phyloP scores from a whole-genome alignment of 306 rosid species.

The Mimosa bimucronata region DNA sequence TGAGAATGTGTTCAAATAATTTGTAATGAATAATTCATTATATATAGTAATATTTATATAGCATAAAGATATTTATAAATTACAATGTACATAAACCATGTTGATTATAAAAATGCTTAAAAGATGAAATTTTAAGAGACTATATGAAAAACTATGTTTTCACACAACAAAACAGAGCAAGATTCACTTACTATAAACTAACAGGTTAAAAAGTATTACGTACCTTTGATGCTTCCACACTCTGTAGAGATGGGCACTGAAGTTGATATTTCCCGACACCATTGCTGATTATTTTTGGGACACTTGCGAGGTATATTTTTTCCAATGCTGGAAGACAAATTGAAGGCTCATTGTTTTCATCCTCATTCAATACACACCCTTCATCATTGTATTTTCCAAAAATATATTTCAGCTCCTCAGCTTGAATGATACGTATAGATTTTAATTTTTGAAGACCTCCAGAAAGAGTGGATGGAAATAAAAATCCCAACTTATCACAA shows the following conservation, averaged over 20 bases:
- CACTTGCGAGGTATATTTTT: fast-evolving
- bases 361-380: neutral
- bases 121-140: no score
- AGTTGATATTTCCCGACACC: neutral
- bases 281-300: neutral
- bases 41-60: no score
- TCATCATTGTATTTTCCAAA: neutral
- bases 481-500: neutral
- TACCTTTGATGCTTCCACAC: neutral
- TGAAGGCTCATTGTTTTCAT: neutral
- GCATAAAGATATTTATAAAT: no score
- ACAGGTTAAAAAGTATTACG: neutral
- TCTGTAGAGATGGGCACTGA: neutral
- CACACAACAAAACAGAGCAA: no score
- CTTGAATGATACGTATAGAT: fast-evolving
- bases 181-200: no score
- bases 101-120: no score
- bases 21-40: no score
- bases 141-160: no score
- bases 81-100: no score
- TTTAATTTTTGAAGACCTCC: neutral
- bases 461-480: neutral
- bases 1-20: no score
- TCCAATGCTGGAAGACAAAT: neutral
- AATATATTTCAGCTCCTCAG: neutral